A percentile compares a stretch with the other conserved stretches of the same genome.
These are phyloP conservation scores for Hyphopichia wangnamkhiaoensis DNA, from an alignment of 1,139 yeast species.

Conservation along the genomic window DNA sequence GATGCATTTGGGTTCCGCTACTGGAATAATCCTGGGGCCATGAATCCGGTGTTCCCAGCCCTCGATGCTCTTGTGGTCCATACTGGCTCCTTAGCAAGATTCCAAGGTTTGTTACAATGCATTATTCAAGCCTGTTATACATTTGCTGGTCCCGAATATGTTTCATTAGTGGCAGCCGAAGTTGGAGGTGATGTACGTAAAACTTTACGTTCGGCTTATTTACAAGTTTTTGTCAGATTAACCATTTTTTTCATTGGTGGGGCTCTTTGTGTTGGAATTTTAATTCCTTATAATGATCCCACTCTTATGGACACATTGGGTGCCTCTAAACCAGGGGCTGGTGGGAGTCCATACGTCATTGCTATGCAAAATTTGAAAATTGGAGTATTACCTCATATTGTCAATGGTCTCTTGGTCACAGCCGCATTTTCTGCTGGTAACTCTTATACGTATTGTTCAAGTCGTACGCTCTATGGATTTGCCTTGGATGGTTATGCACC, in stretches of 20 bases:
- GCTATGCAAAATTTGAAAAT: constrained; percentile 22
- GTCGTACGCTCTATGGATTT: constrained; percentile 58
- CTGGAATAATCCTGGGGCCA: constrained; percentile 24
- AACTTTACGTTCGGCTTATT: constrained; percentile 14
- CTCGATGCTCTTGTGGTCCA: constrained; percentile 8
- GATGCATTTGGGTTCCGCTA: constrained; percentile 21
- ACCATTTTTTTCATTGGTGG: constrained; percentile 15
- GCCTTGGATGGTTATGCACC: constrained; percentile 60
- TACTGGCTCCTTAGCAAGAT: constrained; percentile 20
- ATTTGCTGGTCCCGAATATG: constrained; percentile 23
- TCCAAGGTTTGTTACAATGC: constrained; percentile 19
- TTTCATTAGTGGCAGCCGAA: constrained; percentile 17
- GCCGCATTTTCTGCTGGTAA: constrained; percentile 75
- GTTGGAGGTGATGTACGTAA: constrained; percentile 13
- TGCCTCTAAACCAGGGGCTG: constrained; percentile 20
- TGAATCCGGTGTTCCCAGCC: constrained; percentile 7
- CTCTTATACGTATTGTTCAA: constrained; percentile 68
- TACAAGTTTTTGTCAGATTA: constrained; percentile 15
- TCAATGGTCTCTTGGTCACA: constrained; percentile 60
- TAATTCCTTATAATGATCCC: constrained; percentile 15
- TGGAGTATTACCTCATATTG: constrained; percentile 58
- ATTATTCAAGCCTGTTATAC: constrained; percentile 21
- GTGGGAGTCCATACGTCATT: constrained; percentile 22
- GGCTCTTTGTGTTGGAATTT: constrained; percentile 14
- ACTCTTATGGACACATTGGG: constrained; percentile 9